Evolutionary conservation across 371 early-diverging fungal genomes (phyloP).

Genomic region (Circinella umbellata): DNA sequence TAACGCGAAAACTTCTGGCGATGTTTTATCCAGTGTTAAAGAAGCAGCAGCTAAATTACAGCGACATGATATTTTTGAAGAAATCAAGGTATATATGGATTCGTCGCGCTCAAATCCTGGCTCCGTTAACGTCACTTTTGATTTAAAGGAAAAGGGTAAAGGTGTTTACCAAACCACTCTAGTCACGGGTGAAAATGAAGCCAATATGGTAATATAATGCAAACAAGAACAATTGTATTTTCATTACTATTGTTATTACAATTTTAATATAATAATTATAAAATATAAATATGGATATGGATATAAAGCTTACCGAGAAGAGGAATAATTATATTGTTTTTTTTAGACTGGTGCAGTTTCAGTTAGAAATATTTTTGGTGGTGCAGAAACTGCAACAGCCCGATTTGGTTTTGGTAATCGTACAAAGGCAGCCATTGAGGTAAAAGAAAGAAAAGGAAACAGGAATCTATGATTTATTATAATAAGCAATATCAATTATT

Average conservation of each 20-base stretch:
- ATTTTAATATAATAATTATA: too few relatives aligned
- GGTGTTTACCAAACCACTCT: conserved; percentile 35
- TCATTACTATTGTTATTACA: too few relatives aligned
- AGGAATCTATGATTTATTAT: background rate
- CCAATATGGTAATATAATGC: conserved; percentile 38
- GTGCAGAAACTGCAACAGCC: conserved; percentile 74
- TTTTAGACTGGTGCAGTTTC: conserved; percentile 60
- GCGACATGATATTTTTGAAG: conserved; percentile 79
- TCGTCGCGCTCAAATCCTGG: conserved; percentile 48
- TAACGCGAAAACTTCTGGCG: conserved; percentile 61
- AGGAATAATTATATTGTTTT: background rate
- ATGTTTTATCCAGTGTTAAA: conserved; percentile 63
- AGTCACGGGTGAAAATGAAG: conserved; percentile 42
- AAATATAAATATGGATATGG: background rate
- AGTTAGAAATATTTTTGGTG: conserved; percentile 81
- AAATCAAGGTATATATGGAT: conserved; percentile 72
- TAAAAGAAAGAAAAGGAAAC: conserved; percentile 16
- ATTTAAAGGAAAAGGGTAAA: conserved; percentile 44
- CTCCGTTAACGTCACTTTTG: conserved; percentile 68
- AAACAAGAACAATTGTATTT: background rate
- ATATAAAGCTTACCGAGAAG: background rate
- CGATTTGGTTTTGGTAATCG: conserved; percentile 72
- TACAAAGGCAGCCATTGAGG: conserved; percentile 74
- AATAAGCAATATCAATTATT: too few relatives aligned
- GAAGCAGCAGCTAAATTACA: conserved; percentile 64